Evolutionary conservation across 169 alveolate species (phyloP).

Genomic region (Theileria annulata): DNA sequence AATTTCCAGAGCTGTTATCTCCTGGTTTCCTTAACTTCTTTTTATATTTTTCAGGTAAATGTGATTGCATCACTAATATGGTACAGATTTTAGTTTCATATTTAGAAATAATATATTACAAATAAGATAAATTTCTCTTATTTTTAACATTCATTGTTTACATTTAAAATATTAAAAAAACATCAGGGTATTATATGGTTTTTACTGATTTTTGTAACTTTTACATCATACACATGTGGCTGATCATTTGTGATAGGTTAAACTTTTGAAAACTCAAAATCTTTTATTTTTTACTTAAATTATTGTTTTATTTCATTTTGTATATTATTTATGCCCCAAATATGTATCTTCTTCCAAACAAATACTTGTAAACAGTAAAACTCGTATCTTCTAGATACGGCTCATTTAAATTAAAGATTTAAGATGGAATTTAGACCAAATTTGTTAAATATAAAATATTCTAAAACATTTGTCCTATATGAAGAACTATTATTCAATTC

Average conservation of each 20-base stretch:
- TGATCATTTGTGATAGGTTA: background rate
- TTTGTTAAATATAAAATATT: background rate
- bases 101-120: background rate
- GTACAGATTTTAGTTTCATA: conserved; percentile 2
- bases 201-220: conserved; percentile 4
- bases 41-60: background rate
- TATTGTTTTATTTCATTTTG: conserved; percentile 1
- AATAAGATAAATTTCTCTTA: conserved; percentile 1
- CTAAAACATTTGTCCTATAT: conserved; percentile 21
- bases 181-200: background rate
- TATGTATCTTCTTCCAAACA: background rate
- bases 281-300: background rate
- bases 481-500: conserved; percentile 64
- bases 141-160: background rate
- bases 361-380: background rate
- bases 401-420: conserved; percentile 1
- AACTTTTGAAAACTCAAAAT: background rate
- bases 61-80: conserved; percentile 15
- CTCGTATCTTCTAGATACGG: conserved; percentile 23
- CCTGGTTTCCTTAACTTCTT: background rate
- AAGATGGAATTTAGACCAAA: conserved; percentile 20
- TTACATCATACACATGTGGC: conserved; percentile 9
- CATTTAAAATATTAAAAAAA: background rate
- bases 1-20: conserved; percentile 8
- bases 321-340: background rate